phyloP scores from a whole-genome alignment of 768 basidiomycete species.

The Solioccasus polychromus region DNA sequence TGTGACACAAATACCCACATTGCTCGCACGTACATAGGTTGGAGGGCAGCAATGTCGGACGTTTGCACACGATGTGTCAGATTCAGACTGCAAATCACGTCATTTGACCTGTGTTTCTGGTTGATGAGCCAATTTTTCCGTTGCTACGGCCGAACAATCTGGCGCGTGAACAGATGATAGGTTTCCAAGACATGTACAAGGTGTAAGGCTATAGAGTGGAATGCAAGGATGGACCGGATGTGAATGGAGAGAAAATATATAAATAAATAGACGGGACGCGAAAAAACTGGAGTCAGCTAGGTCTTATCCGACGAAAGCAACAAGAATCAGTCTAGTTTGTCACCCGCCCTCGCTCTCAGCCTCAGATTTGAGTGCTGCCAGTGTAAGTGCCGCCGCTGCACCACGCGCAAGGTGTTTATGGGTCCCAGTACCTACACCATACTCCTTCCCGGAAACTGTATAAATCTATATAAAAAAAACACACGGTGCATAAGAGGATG shows the following conservation, averaged over 20 bases:
- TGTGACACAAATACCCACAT: conserved; percentile 14
- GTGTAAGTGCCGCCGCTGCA: conserved; percentile 32
- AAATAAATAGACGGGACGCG: conserved; percentile 7
- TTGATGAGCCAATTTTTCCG: conserved; percentile 6
- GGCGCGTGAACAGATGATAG: conserved; percentile 10
- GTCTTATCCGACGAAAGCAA: background rate
- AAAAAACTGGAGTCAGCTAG: background rate
- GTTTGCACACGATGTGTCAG: conserved; percentile 7
- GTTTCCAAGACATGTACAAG: conserved; percentile 2
- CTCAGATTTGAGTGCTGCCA: conserved; percentile 35
- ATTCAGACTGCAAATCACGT: conserved; percentile 13
- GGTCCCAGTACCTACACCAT: conserved; percentile 47
- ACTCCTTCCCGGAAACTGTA: conserved; percentile 49
- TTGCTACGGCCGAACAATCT: conserved; percentile 1
- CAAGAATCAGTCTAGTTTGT: conserved; percentile 4
- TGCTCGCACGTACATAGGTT: conserved; percentile 1
- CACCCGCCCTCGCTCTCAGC: conserved; percentile 15
- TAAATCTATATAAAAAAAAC: conserved; percentile 11
- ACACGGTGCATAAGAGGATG: conserved; percentile 11
- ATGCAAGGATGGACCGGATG: background rate
- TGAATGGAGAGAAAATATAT: background rate
- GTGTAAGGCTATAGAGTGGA: conserved; percentile 8
- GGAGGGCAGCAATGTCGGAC: conserved; percentile 9
- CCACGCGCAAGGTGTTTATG: conserved; percentile 54
- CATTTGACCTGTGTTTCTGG: background rate